Percentiles rank a stretch among this genome's conserved stretches.
Evolutionary conservation across 352 stramenopile genomes (phyloP).

Genomic region (Phytophthora palmivora): DNA sequence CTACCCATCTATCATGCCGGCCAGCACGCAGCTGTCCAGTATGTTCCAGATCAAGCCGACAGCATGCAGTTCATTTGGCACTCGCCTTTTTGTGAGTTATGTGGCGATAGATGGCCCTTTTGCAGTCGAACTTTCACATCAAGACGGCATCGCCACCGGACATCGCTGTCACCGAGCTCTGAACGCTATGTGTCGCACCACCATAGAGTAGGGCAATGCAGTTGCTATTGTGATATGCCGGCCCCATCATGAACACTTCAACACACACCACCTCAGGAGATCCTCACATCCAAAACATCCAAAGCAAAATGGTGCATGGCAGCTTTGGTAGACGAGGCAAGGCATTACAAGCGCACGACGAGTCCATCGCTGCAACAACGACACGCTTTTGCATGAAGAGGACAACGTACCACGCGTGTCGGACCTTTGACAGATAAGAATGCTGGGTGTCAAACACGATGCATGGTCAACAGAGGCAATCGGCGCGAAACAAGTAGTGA

Average conservation of each 20-base stretch:
- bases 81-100: slow-evolving; percentile 10
- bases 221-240: slow-evolving; percentile 9
- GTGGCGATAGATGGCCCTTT: slow-evolving; percentile 4
- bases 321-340: slow-evolving; percentile 5
- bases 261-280: not conserved
- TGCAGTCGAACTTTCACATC: slow-evolving; percentile 12
- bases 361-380: slow-evolving; percentile 8
- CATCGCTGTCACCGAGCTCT: slow-evolving; percentile 12
- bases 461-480: slow-evolving; percentile 5
- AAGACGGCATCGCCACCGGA: slow-evolving; percentile 8
- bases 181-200: slow-evolving; percentile 11
- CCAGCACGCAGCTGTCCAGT: slow-evolving; percentile 10
- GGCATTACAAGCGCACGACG: slow-evolving; percentile 11
- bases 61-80: not conserved
- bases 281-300: too few relatives aligned
- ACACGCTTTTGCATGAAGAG: not conserved
- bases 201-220: slow-evolving; percentile 1
- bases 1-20: slow-evolving; percentile 5
- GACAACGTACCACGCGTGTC: slow-evolving; percentile 19
- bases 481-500: not conserved
- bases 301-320: not conserved
- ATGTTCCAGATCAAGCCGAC: slow-evolving; percentile 13
- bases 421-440: slow-evolving; percentile 24
- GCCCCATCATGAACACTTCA: not conserved
- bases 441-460: not conserved